Percentiles rank a stretch among this genome's conserved stretches.
phyloP scores from a whole-genome alignment of 1,284 basidiomycete genomes.

The Microstroma glucosiphilum region DNA sequence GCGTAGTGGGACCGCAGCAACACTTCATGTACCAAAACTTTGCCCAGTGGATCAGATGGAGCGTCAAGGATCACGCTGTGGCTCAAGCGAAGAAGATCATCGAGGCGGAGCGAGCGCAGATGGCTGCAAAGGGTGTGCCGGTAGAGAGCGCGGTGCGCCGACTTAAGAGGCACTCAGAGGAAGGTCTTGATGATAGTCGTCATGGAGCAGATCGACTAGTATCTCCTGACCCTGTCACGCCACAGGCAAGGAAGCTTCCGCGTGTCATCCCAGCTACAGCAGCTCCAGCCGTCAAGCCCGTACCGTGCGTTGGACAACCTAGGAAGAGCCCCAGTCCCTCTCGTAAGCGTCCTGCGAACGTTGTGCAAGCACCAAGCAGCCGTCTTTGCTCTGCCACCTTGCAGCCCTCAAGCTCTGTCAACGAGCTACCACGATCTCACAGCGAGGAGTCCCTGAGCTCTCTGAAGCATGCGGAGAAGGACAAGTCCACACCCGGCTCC shows the following conservation, averaged over 20 bases:
- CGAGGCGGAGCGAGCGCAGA: constrained; percentile 18
- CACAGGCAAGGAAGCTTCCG: constrained; percentile 15
- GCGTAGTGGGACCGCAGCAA: constrained; percentile 75
- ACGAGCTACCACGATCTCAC: constrained; percentile 3
- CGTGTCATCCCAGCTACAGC: constrained; percentile 14
- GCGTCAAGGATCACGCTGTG: constrained; percentile 27
- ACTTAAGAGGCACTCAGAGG: constrained; percentile 13
- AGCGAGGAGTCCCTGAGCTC: constrained; percentile 3
- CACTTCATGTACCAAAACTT: constrained; percentile 86
- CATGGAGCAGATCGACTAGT: neutral
- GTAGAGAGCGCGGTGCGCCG: constrained; percentile 3
- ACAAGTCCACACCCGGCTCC: neutral
- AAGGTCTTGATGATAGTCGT: constrained; percentile 13
- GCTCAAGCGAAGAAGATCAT: constrained; percentile 19
- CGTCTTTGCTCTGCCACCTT: neutral
- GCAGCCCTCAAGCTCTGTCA: neutral
- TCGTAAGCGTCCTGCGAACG: constrained; percentile 33
- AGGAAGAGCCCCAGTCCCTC: constrained; percentile 43
- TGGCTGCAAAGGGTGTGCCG: constrained; percentile 10
- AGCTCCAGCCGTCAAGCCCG: constrained; percentile 34
- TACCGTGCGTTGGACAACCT: constrained; percentile 48
- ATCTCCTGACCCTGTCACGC: constrained; percentile 16
- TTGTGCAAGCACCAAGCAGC: constrained; percentile 10
- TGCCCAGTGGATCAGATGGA: constrained; percentile 44
- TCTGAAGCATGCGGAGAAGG: neutral